Percentiles rank a stretch among this genome's conserved stretches.
These are phyloP conservation scores for Thecaphora frezii DNA, from an alignment of 1,284 basidiomycete species.

Conservation along the genomic window DNA sequence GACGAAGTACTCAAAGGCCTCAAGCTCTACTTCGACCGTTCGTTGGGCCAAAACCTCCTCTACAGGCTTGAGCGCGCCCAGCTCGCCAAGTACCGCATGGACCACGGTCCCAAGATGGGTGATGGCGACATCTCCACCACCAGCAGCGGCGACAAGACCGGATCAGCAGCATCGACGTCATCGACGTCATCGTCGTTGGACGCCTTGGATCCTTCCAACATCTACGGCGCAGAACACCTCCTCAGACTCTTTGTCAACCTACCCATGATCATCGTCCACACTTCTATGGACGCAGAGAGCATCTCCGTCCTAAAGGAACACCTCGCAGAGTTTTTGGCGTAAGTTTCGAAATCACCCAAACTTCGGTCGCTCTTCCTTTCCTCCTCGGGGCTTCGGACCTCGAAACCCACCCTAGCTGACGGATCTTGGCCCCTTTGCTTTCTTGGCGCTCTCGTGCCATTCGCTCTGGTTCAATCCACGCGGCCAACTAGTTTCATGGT, in stretches of 20 bases:
- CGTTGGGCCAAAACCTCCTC: constrained; percentile 83
- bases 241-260: constrained; percentile 76
- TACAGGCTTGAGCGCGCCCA: constrained; percentile 93
- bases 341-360: constrained; percentile 58
- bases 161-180: background rate
- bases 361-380: background rate
- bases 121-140: constrained; percentile 59
- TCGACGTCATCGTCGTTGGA: background rate
- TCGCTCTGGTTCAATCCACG: constrained; percentile 3
- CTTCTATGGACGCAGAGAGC: constrained; percentile 86
- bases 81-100: constrained; percentile 78
- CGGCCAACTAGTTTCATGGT: constrained; percentile 67
- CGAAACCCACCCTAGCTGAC: constrained; percentile 6
- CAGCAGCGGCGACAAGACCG: constrained; percentile 15
- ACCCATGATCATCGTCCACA: constrained; percentile 78
- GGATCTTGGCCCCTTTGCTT: background rate
- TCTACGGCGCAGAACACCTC: constrained; percentile 94
- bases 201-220: constrained; percentile 76
- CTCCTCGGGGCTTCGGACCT: constrained; percentile 1
- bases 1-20: constrained; percentile 84
- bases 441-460: background rate
- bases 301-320: constrained; percentile 83
- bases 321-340: constrained; percentile 84
- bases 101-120: constrained; percentile 65
- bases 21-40: constrained; percentile 89